These are phyloP conservation scores for Marchantia paleacea DNA, from an alignment of 225 moss, liverwort and hornwort genomes.

Conservation along the genomic window DNA sequence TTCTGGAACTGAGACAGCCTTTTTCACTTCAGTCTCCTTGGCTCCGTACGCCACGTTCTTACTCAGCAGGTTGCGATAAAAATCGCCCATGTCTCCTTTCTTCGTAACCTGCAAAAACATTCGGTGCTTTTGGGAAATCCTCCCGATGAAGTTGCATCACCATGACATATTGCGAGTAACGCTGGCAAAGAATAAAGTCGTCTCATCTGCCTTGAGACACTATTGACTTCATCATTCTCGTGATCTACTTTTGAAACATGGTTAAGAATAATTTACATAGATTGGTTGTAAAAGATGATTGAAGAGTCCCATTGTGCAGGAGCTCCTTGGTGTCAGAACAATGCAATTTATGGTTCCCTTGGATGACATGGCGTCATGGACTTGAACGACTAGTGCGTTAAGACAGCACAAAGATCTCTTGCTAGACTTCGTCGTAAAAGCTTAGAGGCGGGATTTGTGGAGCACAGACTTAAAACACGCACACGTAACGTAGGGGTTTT, in stretches of 20 bases:
- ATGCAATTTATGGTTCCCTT: too few species aligned
- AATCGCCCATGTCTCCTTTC: conserved; percentile 87
- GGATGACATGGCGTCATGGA: too few species aligned
- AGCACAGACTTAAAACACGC: too few species aligned
- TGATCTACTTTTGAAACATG: background rate
- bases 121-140: background rate
- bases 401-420: background rate
- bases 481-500: too few species aligned
- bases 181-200: background rate
- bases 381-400: too few species aligned
- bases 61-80: conserved; percentile 87
- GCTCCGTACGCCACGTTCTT: conserved; percentile 90
- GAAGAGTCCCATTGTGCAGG: too few species aligned
- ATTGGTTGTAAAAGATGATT: background rate
- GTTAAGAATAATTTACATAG: background rate
- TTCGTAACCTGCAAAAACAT: conserved; percentile 66
- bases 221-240: background rate
- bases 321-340: too few species aligned
- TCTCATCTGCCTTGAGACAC: background rate
- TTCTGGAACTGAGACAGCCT: background rate
- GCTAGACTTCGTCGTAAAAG: background rate
- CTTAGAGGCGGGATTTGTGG: background rate
- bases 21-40: conserved; percentile 5
- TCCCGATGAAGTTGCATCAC: background rate
- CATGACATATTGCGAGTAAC: background rate